Conservation (phyloP, 352 stramenopile genomes). For the Globisporangium lucens region DNA sequence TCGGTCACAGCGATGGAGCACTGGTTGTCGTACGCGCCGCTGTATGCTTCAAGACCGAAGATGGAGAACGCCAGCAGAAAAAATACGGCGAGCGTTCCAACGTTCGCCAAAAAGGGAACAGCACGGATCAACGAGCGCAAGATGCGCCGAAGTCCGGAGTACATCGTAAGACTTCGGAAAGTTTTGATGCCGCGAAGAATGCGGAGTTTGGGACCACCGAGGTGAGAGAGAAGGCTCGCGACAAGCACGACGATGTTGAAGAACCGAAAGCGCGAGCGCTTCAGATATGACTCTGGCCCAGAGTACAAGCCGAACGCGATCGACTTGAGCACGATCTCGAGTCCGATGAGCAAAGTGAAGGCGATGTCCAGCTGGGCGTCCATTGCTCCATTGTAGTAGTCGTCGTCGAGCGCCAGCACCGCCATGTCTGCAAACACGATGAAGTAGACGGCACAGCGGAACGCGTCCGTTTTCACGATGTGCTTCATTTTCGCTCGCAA, state of each 20-base stretch:
- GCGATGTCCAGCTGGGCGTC: slow-evolving; percentile 40
- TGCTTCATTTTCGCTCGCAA: slow-evolving; percentile 26
- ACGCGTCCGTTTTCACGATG: slow-evolving; percentile 43
- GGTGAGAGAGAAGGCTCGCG: slow-evolving; percentile 49
- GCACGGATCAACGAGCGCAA: slow-evolving; percentile 58
- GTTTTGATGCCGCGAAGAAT: slow-evolving; percentile 69
- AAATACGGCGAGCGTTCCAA: slow-evolving; percentile 67
- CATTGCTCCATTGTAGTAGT: slow-evolving; percentile 28
- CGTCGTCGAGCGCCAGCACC: slow-evolving; percentile 59
- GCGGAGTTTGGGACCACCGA: slow-evolving; percentile 34
- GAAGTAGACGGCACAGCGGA: slow-evolving; percentile 40
- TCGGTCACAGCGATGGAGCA: slow-evolving; percentile 26
- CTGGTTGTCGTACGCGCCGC: slow-evolving; percentile 46
- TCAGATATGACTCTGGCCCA: slow-evolving; percentile 47
- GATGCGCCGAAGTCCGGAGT: slow-evolving; percentile 62
- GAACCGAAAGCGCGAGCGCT: slow-evolving; percentile 40
- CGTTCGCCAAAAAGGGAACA: slow-evolving; percentile 74
- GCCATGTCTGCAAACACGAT: slow-evolving; percentile 51
- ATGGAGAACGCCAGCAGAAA: slow-evolving; percentile 77
- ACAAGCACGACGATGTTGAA: slow-evolving; percentile 51
- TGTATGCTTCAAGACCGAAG: slow-evolving; percentile 70
- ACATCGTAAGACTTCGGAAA: slow-evolving; percentile 57
- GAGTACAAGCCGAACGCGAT: slow-evolving; percentile 49
- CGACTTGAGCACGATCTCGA: slow-evolving; percentile 59
- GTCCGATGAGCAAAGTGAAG: slow-evolving; percentile 55